Base-by-base conservation (phyloP, 305 asterid species). In the Plantago coronopus region DNA sequence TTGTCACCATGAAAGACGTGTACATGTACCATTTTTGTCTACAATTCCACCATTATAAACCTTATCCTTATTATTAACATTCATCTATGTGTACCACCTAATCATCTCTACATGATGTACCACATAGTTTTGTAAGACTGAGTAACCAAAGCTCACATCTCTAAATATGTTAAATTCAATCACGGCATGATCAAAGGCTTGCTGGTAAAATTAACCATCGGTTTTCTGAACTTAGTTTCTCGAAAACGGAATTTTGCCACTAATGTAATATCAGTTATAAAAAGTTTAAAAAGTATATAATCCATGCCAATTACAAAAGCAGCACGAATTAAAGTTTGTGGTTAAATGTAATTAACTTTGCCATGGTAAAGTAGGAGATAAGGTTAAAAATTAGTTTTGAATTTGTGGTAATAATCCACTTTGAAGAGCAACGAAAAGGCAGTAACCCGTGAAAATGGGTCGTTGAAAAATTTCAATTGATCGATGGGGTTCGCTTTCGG, bases 391-490 rank as follows among this genome's bases (percentile, higher is more conserved):
- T 7, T 31, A 3, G 38, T 31, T 5, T 3, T 7, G 40, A 34
- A 7, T 9, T 6, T 1, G 8, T 34, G 1, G 12, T 7, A 31
- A 7, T 7, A 34, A 34, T 34, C 12, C 1, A 34, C 40, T 34
- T 34, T 34, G 9, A 9, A 1, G 7, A 7, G 11, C 40, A 0
- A 1, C 0, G 9, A 17, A 18, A 7, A 18, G 54, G 54, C 11
- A 48, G 54, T 48, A 48, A 18, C 13, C 29, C 14, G 14, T 27
- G 44, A 54, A 57, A 57, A 56, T 22, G 62, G 38, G 48, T 6
- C 49, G 10, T 44, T 44, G 7, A 40, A 40, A 54, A 20, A 8
- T 57, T 21, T 38, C 17, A 23, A 57, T 40, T 56, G 8, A 57
- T 57, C 4, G 0, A 34, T 34, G 19, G 14, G 14, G 27, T 37